Evolutionary conservation across 805 yeast genomes (phyloP).

Genomic region (Myxozyma monticola): DNA sequence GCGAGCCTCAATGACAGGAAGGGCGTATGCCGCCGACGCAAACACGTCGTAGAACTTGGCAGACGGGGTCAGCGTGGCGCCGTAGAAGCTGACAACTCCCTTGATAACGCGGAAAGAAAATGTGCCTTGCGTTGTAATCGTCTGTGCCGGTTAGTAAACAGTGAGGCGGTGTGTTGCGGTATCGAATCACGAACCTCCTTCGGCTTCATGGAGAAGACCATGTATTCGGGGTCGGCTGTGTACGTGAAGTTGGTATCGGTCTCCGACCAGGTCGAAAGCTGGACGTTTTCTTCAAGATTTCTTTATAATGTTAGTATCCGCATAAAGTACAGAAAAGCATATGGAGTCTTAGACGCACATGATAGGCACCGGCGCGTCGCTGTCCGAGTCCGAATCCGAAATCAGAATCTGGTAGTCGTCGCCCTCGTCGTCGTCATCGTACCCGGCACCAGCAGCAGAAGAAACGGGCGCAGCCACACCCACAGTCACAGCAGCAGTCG

Average conservation of each 20-base stretch:
- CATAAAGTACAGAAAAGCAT: too few species aligned
- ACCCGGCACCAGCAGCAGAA: too few species aligned
- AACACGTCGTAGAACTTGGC: constrained; percentile 14
- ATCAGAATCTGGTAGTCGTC: constrained; percentile 2
- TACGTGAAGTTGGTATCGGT: too few species aligned
- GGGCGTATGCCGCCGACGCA: constrained; percentile 30
- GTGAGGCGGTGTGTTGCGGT: too few species aligned
- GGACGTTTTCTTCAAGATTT: constrained; percentile 9
- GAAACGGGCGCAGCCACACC: too few species aligned
- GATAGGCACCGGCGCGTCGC: constrained; percentile 12
- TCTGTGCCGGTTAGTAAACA: too few species aligned
- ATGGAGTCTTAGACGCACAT: too few species aligned
- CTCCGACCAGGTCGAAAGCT: constrained; percentile 11
- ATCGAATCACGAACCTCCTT: too few species aligned
- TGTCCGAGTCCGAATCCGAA: constrained; percentile 6
- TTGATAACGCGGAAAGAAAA: constrained; percentile 34
- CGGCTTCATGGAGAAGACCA: too few species aligned
- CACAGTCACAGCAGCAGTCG: too few species aligned
- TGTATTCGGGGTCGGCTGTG: too few species aligned
- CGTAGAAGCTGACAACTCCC: constrained; percentile 38
- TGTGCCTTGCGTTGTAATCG: constrained; percentile 37
- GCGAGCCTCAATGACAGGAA: too few species aligned
- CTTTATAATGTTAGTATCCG: background rate
- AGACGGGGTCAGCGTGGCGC: constrained; percentile 32
- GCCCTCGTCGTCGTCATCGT: background rate